Evolutionary conservation across 2,329 filamentous ascomycete species (phyloP).

Genomic region (Cryoendolithus antarcticus): DNA sequence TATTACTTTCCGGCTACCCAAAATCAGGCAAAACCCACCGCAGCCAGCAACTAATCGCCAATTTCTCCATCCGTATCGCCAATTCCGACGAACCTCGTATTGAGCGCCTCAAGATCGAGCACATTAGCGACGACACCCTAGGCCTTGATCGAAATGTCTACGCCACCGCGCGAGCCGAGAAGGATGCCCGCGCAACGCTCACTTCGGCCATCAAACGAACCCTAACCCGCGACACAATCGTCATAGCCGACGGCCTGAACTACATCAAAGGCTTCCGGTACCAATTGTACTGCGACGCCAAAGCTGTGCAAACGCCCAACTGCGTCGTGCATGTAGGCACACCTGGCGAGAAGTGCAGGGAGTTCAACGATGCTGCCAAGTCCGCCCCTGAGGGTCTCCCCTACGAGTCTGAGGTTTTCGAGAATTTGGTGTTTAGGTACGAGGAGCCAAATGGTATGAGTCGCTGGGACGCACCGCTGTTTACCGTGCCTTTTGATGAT

Average conservation of each 20-base stretch:
- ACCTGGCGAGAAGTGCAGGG: constrained; percentile 41
- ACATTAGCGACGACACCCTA: constrained; percentile 61
- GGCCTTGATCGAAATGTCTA: constrained; percentile 60
- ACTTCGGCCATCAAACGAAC: constrained; percentile 69
- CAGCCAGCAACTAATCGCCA: constrained; percentile 50
- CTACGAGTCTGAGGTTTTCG: constrained; percentile 53
- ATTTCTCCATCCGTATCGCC: constrained; percentile 48
- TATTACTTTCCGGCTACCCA: constrained; percentile 51
- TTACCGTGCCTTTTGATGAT: constrained; percentile 68
- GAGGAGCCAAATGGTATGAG: constrained; percentile 80
- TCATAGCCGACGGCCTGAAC: constrained; percentile 68
- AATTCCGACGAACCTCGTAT: constrained; percentile 33
- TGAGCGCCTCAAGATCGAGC: constrained; percentile 51
- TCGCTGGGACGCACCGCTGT: constrained; percentile 72
- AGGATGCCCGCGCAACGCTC: constrained; percentile 64
- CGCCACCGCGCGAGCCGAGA: constrained; percentile 65
- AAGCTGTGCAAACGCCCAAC: constrained; percentile 62
- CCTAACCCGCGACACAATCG: constrained; percentile 59
- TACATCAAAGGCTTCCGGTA: constrained; percentile 89
- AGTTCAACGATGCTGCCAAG: constrained; percentile 46
- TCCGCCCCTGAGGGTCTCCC: constrained; percentile 20
- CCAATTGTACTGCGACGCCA: constrained; percentile 74
- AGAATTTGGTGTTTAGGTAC: constrained; percentile 69
- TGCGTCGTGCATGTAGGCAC: constrained; percentile 58
- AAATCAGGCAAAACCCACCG: constrained; percentile 52